Percentiles rank a stretch among this genome's conserved stretches.
Conservation (phyloP, 305 asterid species). For the Ilex paraguariensis region DNA sequence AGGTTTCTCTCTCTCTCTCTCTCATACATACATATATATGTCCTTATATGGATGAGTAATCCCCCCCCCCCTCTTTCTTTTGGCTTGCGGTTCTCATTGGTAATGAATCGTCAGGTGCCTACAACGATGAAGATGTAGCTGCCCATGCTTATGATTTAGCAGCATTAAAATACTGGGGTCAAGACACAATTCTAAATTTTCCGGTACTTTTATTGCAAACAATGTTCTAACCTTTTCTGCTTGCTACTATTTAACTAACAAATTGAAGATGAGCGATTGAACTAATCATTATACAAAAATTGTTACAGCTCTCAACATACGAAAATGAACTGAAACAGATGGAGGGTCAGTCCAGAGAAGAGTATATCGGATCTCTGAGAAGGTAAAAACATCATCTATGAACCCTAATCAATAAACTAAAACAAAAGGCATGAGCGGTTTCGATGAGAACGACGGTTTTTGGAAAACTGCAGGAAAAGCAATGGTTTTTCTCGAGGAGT, state of each 20-base stretch:
- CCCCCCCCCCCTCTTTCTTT: too few relatives aligned
- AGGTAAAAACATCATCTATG: slow-evolving; percentile 26
- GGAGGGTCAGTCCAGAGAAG: slow-evolving; percentile 80
- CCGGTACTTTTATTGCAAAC: slow-evolving; percentile 39
- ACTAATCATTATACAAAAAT: not conserved
- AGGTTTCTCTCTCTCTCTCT: not conserved
- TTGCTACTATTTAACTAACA: too few relatives aligned
- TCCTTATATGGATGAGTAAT: too few relatives aligned
- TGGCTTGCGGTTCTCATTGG: too few relatives aligned
- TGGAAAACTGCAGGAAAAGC: slow-evolving; percentile 47
- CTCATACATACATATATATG: too few relatives aligned
- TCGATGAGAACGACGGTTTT: not conserved
- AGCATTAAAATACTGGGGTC: slow-evolving; percentile 90
- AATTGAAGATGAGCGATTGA: too few relatives aligned
- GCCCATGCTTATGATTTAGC: slow-evolving; percentile 93
- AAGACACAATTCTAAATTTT: slow-evolving; percentile 67
- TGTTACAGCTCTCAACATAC: slow-evolving; percentile 51
- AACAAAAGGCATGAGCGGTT: too few relatives aligned
- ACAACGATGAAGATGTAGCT: slow-evolving; percentile 83
- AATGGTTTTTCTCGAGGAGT: slow-evolving; percentile 84
- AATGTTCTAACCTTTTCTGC: not conserved
- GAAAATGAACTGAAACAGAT: slow-evolving; percentile 53
- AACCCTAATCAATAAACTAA: not conserved
- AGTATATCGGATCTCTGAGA: slow-evolving; percentile 76
- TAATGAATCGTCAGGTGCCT: slow-evolving; percentile 51